Base-by-base conservation (phyloP, 352 stramenopile genomes). In the Stephanocyclus meneghinianus region DNA sequence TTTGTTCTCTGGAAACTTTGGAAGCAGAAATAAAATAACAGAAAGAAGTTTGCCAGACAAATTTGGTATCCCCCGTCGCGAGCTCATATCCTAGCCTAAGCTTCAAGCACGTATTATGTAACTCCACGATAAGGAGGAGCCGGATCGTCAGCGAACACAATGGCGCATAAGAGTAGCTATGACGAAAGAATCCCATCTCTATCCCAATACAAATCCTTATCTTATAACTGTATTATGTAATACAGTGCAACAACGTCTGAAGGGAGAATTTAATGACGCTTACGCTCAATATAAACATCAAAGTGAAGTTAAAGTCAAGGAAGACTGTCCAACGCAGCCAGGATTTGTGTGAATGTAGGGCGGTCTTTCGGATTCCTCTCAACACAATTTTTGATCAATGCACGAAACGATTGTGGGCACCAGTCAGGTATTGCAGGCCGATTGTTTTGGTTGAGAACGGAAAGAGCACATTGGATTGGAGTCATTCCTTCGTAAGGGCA, bases 401-500 rank as follows among this genome's bases (percentile, higher is more conserved):
- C 78, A 35, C 85, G 53, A 13, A 94, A 75, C 48, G 48, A 55
- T 37, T 84, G 84, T 40, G 85, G 84, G 63, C 87, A 92, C 89
- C 89, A 94, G 15, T 82, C 78, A 66, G 89, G 89, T 59, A 92
- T 91, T 45, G 78, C 74, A 18, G 87, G 87, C 29, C 87, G 80
- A 32, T 85, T 78, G 51, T 91, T 86, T 45, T 89, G 72, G 80
- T 92, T 94, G 10, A 94, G 73, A 21, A 94, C 89, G 40, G 84
- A 82, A 21, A 94, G 66, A 42, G 89, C 89, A 80, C 85, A 91
- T 73, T 94, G 89, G 65, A 94, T 92, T 18, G 85, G 75, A 45
- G 69, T 87, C 87, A 92, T 94, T 65, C 89, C 89, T 67, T 94
- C 89, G 59, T 91, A 94, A 0, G 89, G 89, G 51, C 89, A 94